Percentiles rank a stretch among this genome's conserved stretches.
phyloP scores from a whole-genome alignment of 129 eudicot species.

The Solidago caesia region DNA sequence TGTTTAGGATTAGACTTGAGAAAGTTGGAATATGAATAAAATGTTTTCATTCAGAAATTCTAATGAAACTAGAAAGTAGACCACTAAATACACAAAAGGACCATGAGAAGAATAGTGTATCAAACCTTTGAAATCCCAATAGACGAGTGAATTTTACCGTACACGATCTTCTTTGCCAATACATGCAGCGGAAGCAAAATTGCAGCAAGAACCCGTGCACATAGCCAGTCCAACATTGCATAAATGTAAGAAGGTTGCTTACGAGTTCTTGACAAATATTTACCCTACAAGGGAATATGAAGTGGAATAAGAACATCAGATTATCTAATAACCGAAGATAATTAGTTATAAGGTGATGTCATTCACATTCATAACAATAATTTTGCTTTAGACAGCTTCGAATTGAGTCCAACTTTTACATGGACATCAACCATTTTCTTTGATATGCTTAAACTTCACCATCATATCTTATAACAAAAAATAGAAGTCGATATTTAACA shows the following conservation, averaged over 20 bases:
- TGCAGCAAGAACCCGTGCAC: slow-evolving; percentile 65
- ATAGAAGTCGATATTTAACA: slow-evolving; percentile 18
- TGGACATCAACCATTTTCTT: neutral
- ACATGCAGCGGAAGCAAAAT: slow-evolving; percentile 74
- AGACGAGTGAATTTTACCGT: slow-evolving; percentile 74
- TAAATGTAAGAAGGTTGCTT: slow-evolving; percentile 54
- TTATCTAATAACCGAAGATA: no score
- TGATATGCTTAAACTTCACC: neutral
- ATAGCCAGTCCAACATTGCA: slow-evolving; percentile 58
- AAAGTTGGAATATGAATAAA: no score
- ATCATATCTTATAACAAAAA: slow-evolving; percentile 4
- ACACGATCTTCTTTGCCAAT: slow-evolving; percentile 73
- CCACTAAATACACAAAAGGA: no score
- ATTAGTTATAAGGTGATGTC: neutral
- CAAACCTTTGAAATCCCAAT: slow-evolving; percentile 88
- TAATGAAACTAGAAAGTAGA: no score
- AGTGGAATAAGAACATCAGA: no score
- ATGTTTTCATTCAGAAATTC: no score
- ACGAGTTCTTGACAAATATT: slow-evolving; percentile 50
- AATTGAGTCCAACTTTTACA: neutral
- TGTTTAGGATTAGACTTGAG: no score
- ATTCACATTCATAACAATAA: slow-evolving; percentile 4
- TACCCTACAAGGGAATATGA: slow-evolving; percentile 51
- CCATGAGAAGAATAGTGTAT: neutral
- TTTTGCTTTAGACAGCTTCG: neutral